These are phyloP conservation scores for Acarospora socialis DNA, from an alignment of 2,329 filamentous ascomycete genomes.

Conservation along the genomic window DNA sequence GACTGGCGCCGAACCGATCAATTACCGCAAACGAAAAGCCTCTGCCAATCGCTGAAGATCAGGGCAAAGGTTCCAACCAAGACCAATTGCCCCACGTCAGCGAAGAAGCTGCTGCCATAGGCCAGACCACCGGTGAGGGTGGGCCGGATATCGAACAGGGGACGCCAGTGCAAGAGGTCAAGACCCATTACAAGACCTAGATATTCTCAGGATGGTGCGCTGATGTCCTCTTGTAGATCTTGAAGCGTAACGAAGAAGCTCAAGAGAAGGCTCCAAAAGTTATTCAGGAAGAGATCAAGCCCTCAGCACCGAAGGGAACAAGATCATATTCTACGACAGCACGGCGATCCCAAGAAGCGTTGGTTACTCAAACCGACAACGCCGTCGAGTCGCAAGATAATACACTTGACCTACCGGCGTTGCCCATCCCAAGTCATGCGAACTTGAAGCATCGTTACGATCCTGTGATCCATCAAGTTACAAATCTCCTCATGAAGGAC, in stretches of 20 bases:
- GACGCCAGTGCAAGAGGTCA: slow-evolving; percentile 51
- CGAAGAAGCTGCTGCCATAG: slow-evolving; percentile 49
- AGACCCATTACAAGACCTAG: slow-evolving; percentile 14
- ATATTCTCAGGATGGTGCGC: slow-evolving; percentile 7
- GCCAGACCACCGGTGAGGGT: slow-evolving; percentile 41
- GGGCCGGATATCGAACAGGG: slow-evolving; percentile 51
- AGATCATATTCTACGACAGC: slow-evolving; percentile 45
- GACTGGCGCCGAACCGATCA: slow-evolving; percentile 13
- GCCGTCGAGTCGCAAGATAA: slow-evolving; percentile 35
- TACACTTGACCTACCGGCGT: slow-evolving; percentile 61
- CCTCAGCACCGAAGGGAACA: slow-evolving; percentile 24
- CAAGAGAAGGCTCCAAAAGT: slow-evolving; percentile 51
- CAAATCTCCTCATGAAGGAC: slow-evolving; percentile 78
- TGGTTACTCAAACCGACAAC: slow-evolving; percentile 4
- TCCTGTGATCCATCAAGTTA: slow-evolving; percentile 71
- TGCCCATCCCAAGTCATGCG: slow-evolving; percentile 43
- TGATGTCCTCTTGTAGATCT: slow-evolving; percentile 33
- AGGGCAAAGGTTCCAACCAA: slow-evolving; percentile 33
- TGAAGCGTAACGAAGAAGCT: slow-evolving; percentile 47
- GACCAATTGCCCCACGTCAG: slow-evolving; percentile 44
- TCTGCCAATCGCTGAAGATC: slow-evolving; percentile 16
- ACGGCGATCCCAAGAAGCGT: slow-evolving; percentile 22
- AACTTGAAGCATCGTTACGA: slow-evolving; percentile 61
- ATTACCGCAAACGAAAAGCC: slow-evolving; percentile 16
- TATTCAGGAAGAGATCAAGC: slow-evolving; percentile 45